phyloP scores from a whole-genome alignment of 192 early-diverging fungal species.

The Backusella westeae region DNA sequence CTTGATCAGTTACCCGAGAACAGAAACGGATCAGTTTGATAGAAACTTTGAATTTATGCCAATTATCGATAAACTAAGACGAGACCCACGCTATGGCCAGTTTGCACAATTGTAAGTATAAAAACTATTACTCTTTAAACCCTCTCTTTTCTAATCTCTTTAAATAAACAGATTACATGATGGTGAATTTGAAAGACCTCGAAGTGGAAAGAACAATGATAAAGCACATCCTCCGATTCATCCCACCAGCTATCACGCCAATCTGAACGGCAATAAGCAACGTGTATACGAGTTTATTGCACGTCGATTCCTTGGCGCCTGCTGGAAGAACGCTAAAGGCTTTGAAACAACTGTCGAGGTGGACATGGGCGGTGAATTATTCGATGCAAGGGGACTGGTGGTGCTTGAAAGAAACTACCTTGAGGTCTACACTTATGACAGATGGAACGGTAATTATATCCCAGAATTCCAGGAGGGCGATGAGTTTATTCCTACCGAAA shows the following conservation, averaged over 20 bases:
- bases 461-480: conserved; percentile 72
- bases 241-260: conserved; percentile 62
- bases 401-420: conserved; percentile 88
- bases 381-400: conserved; percentile 72
- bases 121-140: background rate
- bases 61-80: conserved; percentile 61
- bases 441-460: conserved; percentile 75
- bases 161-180: conserved; percentile 47
- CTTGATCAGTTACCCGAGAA: conserved; percentile 93
- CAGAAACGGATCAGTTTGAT: conserved; percentile 93
- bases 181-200: conserved; percentile 70
- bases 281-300: conserved; percentile 86
- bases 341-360: conserved; percentile 75
- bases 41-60: conserved; percentile 64
- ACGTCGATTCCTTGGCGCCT: conserved; percentile 88
- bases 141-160: background rate
- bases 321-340: conserved; percentile 88
- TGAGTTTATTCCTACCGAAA: conserved; percentile 59
- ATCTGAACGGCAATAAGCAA: conserved; percentile 62
- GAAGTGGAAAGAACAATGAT: conserved; percentile 86
- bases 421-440: conserved; percentile 90
- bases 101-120: conserved; percentile 46
- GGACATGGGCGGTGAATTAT: conserved; percentile 70
- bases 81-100: conserved; percentile 40
- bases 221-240: conserved; percentile 99